phyloP scores from a whole-genome alignment of 495 filamentous ascomycete genomes.

The Pyrenula aspistea region DNA sequence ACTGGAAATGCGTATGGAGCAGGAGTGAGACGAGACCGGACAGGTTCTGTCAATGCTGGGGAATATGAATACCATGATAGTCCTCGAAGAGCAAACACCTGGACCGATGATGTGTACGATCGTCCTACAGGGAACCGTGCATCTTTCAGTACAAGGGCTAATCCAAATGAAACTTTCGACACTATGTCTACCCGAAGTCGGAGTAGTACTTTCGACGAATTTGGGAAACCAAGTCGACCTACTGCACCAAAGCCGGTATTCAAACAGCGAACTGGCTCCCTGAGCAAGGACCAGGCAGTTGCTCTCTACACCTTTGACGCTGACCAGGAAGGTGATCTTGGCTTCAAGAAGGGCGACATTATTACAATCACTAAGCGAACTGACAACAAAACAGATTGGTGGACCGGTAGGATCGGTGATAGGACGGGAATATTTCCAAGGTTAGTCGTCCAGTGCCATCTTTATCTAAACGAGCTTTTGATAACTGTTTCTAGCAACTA shows the following conservation, averaged over 20 bases:
- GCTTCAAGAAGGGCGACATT: conserved; percentile 93
- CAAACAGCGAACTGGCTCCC: conserved; percentile 39
- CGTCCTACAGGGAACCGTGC: conserved; percentile 39
- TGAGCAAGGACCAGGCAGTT: conserved; percentile 75
- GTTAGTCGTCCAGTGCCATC: not conserved
- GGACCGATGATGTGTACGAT: conserved; percentile 86
- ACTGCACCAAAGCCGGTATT: conserved; percentile 85
- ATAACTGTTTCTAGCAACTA: conserved; percentile 33
- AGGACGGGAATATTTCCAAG: conserved; percentile 51
- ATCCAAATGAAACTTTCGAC: conserved; percentile 38
- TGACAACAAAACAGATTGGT: conserved; percentile 87
- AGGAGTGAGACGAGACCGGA: conserved; percentile 46
- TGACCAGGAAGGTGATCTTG: conserved; percentile 84
- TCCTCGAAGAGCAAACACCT: conserved; percentile 64
- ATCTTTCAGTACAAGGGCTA: conserved; percentile 31
- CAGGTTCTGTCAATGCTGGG: conserved; percentile 26
- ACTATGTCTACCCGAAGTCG: conserved; percentile 28
- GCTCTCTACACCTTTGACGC: conserved; percentile 89
- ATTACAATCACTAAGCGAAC: conserved; percentile 97
- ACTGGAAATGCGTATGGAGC: conserved; percentile 68
- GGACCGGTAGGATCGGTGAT: conserved; percentile 52
- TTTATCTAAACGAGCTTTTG: too few relatives aligned
- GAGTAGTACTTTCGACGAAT: conserved; percentile 37
- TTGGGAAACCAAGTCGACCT: conserved; percentile 42
- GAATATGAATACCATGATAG: conserved; percentile 51